Evolutionary conservation across 1,139 yeast genomes (phyloP).

Genomic region (Meyerozyma athensensis): DNA sequence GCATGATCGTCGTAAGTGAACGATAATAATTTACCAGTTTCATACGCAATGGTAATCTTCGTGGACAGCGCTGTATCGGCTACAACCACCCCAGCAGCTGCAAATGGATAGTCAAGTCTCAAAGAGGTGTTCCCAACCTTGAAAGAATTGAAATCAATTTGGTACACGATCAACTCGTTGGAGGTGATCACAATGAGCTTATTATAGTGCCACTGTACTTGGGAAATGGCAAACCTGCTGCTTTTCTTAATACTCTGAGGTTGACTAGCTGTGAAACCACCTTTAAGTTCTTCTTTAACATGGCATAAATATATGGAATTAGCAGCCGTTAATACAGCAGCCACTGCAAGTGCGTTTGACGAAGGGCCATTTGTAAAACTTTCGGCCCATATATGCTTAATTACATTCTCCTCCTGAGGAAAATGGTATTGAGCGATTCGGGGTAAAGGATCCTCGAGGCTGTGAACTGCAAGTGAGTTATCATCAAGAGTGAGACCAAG

Average conservation of each 20-base stretch:
- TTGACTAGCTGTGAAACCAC: neutral
- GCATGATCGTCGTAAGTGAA: constrained; percentile 9
- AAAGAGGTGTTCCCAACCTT: neutral
- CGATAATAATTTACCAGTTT: constrained; percentile 26
- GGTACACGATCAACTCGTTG: constrained; percentile 1
- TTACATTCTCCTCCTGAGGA: constrained; percentile 4
- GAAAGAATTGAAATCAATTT: neutral
- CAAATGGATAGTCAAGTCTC: neutral
- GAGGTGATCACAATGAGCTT: neutral
- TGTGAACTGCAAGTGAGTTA: neutral
- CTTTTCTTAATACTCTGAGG: neutral
- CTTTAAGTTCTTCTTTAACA: neutral
- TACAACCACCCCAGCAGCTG: neutral
- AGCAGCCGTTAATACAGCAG: neutral
- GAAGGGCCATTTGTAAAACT: no score
- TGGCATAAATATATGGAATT: constrained; percentile 1
- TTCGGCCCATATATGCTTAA: constrained; percentile 4
- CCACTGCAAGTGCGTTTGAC: neutral
- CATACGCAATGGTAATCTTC: constrained; percentile 16
- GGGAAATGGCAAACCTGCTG: constrained; percentile 10
- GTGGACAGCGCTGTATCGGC: neutral
- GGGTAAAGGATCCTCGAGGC: neutral
- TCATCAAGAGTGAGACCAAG: neutral
- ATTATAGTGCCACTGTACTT: constrained; percentile 8
- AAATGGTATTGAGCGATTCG: neutral